These are phyloP conservation scores for Mortierella sp. DNA, from an alignment of 371 early-diverging fungal species.

Conservation along the genomic window DNA sequence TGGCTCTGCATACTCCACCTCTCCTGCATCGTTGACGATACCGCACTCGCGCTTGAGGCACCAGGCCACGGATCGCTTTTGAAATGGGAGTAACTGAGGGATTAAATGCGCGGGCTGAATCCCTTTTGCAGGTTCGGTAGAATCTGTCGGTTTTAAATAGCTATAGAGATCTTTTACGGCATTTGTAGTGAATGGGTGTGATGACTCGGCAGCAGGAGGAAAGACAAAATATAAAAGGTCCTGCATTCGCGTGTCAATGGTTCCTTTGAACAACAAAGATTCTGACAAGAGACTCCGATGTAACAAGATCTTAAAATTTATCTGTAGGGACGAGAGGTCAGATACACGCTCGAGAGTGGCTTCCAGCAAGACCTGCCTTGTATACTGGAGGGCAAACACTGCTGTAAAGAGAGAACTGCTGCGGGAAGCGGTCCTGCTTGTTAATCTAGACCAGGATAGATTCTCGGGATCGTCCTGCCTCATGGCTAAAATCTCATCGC, in stretches of 20 bases:
- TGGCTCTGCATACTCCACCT: conserved; percentile 31
- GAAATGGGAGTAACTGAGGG: conserved; percentile 34
- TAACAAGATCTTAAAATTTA: conserved; percentile 9
- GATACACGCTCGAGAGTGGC: neutral
- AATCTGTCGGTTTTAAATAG: conserved; percentile 18
- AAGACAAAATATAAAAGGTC: conserved; percentile 32
- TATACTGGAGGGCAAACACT: neutral
- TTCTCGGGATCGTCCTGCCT: conserved; percentile 19
- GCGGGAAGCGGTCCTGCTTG: neutral
- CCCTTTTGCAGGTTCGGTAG: conserved; percentile 8
- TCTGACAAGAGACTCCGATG: conserved; percentile 9
- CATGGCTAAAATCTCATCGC: conserved; percentile 14
- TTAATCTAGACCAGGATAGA: conserved; percentile 13
- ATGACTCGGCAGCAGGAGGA: neutral
- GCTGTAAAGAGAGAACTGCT: conserved; percentile 18
- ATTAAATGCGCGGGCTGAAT: conserved; percentile 23
- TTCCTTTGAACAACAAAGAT: neutral
- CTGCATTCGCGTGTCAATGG: conserved; percentile 12
- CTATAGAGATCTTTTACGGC: conserved; percentile 41
- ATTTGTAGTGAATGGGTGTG: conserved; percentile 12
- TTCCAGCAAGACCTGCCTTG: neutral
- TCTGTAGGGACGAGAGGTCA: neutral
- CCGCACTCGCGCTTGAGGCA: conserved; percentile 34
- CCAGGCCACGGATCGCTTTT: conserved; percentile 36
- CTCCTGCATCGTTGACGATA: conserved; percentile 11